Conservation (phyloP, 2,329 filamentous ascomycete species). For the Botrytis sinoallii region DNA sequence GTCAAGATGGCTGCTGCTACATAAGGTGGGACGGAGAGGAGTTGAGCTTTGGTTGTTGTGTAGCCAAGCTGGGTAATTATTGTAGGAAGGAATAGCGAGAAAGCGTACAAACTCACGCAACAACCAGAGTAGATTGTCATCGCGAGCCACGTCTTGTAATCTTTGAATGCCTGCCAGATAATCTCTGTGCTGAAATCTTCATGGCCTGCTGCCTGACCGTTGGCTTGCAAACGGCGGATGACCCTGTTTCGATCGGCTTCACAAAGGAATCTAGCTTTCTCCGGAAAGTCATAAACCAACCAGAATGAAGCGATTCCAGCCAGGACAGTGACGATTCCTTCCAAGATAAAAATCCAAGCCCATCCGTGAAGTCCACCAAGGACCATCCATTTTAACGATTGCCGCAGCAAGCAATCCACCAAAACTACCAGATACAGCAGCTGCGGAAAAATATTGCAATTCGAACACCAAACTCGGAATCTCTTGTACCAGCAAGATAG, state of each 20-base stretch:
- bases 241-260: conserved; percentile 69
- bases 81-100: conserved; percentile 74
- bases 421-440: conserved; percentile 75
- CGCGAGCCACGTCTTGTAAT: conserved; percentile 80
- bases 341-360: conserved; percentile 67
- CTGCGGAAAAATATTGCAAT: conserved; percentile 80
- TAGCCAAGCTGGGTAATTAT: conserved; percentile 64
- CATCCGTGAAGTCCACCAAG: conserved; percentile 55
- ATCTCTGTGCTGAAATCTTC: conserved; percentile 73
- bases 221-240: conserved; percentile 63
- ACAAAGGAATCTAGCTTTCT: conserved; percentile 69
- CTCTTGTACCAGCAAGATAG: conserved; percentile 82
- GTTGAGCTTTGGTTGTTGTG: conserved; percentile 60
- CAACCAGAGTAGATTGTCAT: conserved; percentile 77
- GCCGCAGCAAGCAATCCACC: conserved; percentile 70
- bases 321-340: conserved; percentile 67
- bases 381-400: conserved; percentile 66
- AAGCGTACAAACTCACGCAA: conserved; percentile 70
- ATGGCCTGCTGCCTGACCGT: conserved; percentile 72
- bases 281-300: conserved; percentile 81
- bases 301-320: conserved; percentile 68
- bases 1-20: conserved; percentile 68
- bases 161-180: conserved; percentile 67
- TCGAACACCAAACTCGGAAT: conserved; percentile 73
- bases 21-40: conserved; percentile 75